phyloP scores from a whole-genome alignment of 805 yeast genomes.

The Kodamaea nitidulidarum region DNA sequence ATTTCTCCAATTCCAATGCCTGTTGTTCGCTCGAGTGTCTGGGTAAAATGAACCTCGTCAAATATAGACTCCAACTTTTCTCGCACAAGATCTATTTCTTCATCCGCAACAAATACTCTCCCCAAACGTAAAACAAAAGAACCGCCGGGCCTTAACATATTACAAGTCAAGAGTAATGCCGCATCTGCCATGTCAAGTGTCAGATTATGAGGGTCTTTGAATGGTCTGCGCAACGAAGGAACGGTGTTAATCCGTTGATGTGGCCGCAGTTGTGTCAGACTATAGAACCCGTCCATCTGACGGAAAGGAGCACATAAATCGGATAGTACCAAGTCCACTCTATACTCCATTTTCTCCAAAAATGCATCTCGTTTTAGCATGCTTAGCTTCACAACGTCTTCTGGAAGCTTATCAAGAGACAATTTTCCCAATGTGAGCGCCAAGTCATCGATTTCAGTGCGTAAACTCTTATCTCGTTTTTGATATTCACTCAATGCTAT shows the following conservation, averaged over 20 bases:
- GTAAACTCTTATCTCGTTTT: neutral
- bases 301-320: slow-evolving; percentile 33
- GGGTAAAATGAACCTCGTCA: slow-evolving; percentile 20
- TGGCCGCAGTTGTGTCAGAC: slow-evolving; percentile 35
- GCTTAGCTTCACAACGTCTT: slow-evolving; percentile 7
- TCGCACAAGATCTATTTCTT: slow-evolving; percentile 25
- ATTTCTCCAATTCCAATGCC: slow-evolving; percentile 13
- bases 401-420: slow-evolving; percentile 6
- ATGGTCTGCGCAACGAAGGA: slow-evolving; percentile 23
- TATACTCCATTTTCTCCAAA: slow-evolving; percentile 16
- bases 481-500: slow-evolving; percentile 14
- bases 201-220: slow-evolving; percentile 23
- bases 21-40: neutral
- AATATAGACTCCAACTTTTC: slow-evolving; percentile 25
- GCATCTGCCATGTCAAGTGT: slow-evolving; percentile 41
- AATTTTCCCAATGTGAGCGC: slow-evolving; percentile 7
- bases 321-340: slow-evolving; percentile 35
- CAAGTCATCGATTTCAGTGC: slow-evolving; percentile 17
- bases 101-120: slow-evolving; percentile 22
- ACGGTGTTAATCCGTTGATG: slow-evolving; percentile 26
- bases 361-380: slow-evolving; percentile 7
- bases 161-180: slow-evolving; percentile 28
- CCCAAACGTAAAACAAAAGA: slow-evolving; percentile 29
- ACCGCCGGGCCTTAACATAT: slow-evolving; percentile 27
- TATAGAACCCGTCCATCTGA: slow-evolving; percentile 36